A percentile compares a stretch with the other conserved stretches of the same genome.
phyloP scores from a whole-genome alignment of 768 basidiomycete genomes.

The Lactarius deliciosus region DNA sequence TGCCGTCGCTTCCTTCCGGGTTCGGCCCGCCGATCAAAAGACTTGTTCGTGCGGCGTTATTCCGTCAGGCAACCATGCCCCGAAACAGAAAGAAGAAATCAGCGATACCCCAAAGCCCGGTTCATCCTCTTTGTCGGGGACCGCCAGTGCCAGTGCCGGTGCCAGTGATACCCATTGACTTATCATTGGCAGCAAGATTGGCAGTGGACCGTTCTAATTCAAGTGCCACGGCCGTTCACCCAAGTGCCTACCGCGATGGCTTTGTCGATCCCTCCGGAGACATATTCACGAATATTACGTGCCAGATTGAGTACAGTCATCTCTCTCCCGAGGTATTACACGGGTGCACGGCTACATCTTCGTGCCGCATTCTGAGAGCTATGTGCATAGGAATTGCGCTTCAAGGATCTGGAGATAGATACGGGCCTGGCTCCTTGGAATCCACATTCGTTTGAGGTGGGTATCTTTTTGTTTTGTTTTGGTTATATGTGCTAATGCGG shows the following conservation, averaged over 20 bases:
- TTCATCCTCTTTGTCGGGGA: too few relatives aligned
- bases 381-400: background rate
- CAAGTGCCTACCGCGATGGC: too few relatives aligned
- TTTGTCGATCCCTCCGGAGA: too few relatives aligned
- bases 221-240: too few relatives aligned
- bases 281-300: background rate
- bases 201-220: too few relatives aligned
- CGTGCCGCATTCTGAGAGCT: background rate
- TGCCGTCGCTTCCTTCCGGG: too few relatives aligned
- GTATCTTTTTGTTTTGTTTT: background rate
- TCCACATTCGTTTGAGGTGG: background rate
- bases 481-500: background rate
- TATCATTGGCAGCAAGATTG: too few relatives aligned
- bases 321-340: conserved; percentile 9
- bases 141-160: too few relatives aligned
- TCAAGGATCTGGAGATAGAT: background rate
- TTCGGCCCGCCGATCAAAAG: too few relatives aligned
- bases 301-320: background rate
- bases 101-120: background rate
- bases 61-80: background rate
- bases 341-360: background rate
- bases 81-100: background rate
- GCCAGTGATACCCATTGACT: too few relatives aligned
- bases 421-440: background rate
- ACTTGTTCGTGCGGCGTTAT: too few relatives aligned